Evolutionary conservation across 495 filamentous ascomycete species (phyloP).

Genomic region (Neurospora discreta): DNA sequence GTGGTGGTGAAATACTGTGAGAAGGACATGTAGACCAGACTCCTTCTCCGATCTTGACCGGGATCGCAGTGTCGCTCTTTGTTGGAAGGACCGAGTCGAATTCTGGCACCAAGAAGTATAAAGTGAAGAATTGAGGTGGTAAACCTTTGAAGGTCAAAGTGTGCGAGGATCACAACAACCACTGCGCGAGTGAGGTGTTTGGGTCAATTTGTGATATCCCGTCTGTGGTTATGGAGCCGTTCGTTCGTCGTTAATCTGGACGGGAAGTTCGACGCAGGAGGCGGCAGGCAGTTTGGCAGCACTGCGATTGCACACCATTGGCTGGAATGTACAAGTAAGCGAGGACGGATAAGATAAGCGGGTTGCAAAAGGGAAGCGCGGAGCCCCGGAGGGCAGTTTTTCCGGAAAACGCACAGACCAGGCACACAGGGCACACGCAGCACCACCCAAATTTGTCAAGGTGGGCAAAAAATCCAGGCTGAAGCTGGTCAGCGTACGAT

Average conservation of each 20-base stretch:
- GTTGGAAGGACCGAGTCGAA: neutral
- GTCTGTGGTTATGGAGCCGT: neutral
- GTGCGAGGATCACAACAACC: neutral
- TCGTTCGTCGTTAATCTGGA: neutral
- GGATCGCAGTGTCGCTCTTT: neutral
- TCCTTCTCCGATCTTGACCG: neutral
- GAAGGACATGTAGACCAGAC: neutral
- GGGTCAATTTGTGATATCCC: neutral
- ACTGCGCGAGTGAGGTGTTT: neutral
- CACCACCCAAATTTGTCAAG: slow-evolving; percentile 24
- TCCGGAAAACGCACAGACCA: neutral
- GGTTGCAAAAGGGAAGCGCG: neutral
- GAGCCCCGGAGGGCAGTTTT: neutral
- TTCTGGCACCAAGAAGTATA: neutral
- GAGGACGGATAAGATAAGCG: neutral
- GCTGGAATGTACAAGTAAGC: neutral
- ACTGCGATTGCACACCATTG: neutral
- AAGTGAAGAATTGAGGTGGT: neutral
- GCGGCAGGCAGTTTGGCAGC: neutral
- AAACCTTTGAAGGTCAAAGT: neutral
- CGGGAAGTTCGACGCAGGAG: neutral
- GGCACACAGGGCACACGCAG: slow-evolving; percentile 14
- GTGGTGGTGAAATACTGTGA: neutral
- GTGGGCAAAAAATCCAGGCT: slow-evolving; percentile 15
- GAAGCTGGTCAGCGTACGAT: slow-evolving; percentile 18